Base-by-base conservation (phyloP, 805 yeast species). In the Metschnikowia sp. region DNA sequence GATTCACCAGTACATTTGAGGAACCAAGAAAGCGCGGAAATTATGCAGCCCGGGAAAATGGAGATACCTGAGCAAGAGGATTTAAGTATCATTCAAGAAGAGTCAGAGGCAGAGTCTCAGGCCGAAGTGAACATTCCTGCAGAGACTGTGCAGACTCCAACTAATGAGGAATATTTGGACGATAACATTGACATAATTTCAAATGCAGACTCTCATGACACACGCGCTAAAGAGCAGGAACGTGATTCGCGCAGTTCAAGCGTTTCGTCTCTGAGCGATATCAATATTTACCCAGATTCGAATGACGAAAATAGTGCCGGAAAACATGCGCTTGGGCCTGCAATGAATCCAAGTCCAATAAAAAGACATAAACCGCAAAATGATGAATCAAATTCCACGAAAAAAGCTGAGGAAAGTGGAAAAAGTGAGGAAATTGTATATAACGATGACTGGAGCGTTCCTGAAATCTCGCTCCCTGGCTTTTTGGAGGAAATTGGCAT, bases 401-500 rank as follows among this genome's bases (percentile, higher is more conserved):
- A 13, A 28, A 31, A 9, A 15, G 15, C 34, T 18, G 32, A 39
- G 5, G 26, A 7, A 22, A 22, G 26, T 22, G 5, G 26, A 5
- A 22, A 22, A 22, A 1, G 26, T 22, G 26, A 22, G 26, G 26
- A 22, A 7, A 28, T 35, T 11, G n/a, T 31, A 9, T 59, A 52
- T 7, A 55, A 50, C 8, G 58, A 55, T 3, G 59, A 61, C 29
- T 63, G 54, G 13, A 58, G 63, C 36, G 66, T 64, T 43, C 50
- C 48, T 3, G 67, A 70, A 4, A 74, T 73, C 3, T 56, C 72
- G 2, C 61, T 76, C 30, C 57, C 61, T 2, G 63, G 66, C 12
- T 76, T 76, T 42, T 57, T 76, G 55, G 54, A 56, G 8, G 73
- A 70, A 41, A 63, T 75, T 18, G 70, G 70, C 3, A 64, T 75